phyloP scores from a whole-genome alignment of 805 yeast species.

The Phaffomyces opuntiae region DNA sequence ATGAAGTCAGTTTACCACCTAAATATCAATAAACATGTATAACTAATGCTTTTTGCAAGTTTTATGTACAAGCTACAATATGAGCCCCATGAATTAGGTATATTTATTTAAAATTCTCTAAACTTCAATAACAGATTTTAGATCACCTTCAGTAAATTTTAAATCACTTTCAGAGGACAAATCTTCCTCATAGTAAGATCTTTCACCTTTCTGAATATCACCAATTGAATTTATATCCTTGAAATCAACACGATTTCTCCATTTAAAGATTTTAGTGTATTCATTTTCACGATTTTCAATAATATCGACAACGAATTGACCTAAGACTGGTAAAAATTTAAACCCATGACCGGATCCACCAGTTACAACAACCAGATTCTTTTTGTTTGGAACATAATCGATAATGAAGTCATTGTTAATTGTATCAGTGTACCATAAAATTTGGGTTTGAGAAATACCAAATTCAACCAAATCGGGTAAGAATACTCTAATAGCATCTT shows the following conservation, averaged over 20 bases:
- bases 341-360: constrained; percentile 30
- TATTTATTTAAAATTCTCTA: no score
- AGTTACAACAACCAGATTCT: constrained; percentile 27
- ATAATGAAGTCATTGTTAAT: constrained; percentile 22
- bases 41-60: no score
- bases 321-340: constrained; percentile 29
- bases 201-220: constrained; percentile 7
- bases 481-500: constrained; percentile 12
- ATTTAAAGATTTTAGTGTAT: constrained; percentile 25
- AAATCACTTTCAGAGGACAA: constrained; percentile 2
- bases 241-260: constrained; percentile 26
- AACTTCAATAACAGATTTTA: no score
- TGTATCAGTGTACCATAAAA: constrained; percentile 33
- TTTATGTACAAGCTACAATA: no score
- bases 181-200: constrained; percentile 28
- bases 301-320: constrained; percentile 26
- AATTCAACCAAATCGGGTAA: constrained; percentile 14
- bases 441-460: constrained; percentile 17
- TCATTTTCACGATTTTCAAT: constrained; percentile 26
- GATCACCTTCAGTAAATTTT: no score
- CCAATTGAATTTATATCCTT: constrained; percentile 23
- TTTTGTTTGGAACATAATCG: constrained; percentile 8
- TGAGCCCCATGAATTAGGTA: no score
- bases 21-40: no score
- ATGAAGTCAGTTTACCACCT: no score